These are phyloP conservation scores for Hypoxylon subgilvum DNA, from an alignment of 495 filamentous ascomycete species.

Conservation along the genomic window DNA sequence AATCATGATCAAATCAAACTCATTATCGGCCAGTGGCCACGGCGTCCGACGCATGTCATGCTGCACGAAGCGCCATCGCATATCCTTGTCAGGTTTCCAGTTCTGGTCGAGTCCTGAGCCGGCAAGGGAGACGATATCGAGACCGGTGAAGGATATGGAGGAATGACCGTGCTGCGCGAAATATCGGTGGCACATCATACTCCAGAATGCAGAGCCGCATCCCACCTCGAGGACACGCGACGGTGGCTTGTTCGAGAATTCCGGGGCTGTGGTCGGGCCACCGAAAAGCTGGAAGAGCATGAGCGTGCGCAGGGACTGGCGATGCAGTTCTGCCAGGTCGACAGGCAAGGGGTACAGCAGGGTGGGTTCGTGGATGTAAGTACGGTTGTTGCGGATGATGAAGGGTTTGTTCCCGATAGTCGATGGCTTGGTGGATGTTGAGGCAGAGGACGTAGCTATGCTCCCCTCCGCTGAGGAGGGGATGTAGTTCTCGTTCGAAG, in stretches of 20 bases:
- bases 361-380: constrained; percentile 77
- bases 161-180: constrained; percentile 66
- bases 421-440: constrained; percentile 32
- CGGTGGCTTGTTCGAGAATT: constrained; percentile 68
- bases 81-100: constrained; percentile 62
- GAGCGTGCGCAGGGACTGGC: constrained; percentile 83
- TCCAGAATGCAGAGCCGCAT: constrained; percentile 91
- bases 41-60: constrained; percentile 79
- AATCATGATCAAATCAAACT: constrained; percentile 89
- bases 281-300: constrained; percentile 82
- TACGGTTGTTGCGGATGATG: constrained; percentile 74
- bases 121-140: constrained; percentile 81
- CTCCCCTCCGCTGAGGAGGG: constrained; percentile 38
- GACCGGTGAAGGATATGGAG: constrained; percentile 74
- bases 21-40: constrained; percentile 78
- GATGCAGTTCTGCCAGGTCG: constrained; percentile 84
- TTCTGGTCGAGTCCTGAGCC: constrained; percentile 59
- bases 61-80: constrained; percentile 87
- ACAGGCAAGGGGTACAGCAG: constrained; percentile 83
- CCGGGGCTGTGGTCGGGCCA: constrained; percentile 75
- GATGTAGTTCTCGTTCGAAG: constrained; percentile 33
- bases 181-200: constrained; percentile 79
- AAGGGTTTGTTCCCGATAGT: constrained; percentile 62
- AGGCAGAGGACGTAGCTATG: constrained; percentile 30
- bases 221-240: constrained; percentile 82